Percentiles rank a stretch among this genome's conserved stretches.
phyloP scores from a whole-genome alignment of 108 stramenopile genomes.

The Nannochloropsis gaditana region DNA sequence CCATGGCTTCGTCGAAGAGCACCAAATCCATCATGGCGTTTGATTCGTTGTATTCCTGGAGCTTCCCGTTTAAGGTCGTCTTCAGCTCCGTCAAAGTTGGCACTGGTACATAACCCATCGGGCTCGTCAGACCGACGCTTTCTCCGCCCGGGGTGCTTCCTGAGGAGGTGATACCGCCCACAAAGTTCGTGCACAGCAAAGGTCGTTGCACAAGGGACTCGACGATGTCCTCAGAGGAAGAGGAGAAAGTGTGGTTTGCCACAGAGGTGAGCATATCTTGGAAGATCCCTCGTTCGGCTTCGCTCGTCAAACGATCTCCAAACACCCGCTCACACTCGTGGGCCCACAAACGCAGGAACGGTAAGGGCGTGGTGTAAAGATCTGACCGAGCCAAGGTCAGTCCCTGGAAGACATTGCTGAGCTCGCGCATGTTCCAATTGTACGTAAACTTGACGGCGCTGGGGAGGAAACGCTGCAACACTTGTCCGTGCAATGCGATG shows the following conservation, averaged over 20 bases:
- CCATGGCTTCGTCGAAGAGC: slow-evolving; percentile 75
- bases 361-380: slow-evolving; percentile 58
- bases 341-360: slow-evolving; percentile 63
- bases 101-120: slow-evolving; percentile 60
- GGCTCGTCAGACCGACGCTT: slow-evolving; percentile 8
- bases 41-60: slow-evolving; percentile 75
- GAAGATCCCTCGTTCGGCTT: slow-evolving; percentile 54
- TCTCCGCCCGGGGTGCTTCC: background rate
- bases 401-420: slow-evolving; percentile 78
- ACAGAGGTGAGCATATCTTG: slow-evolving; percentile 37
- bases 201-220: slow-evolving; percentile 37
- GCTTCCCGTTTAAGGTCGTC: slow-evolving; percentile 59
- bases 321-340: slow-evolving; percentile 77
- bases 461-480: slow-evolving; percentile 69
- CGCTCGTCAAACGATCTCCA: slow-evolving; percentile 66
- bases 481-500: slow-evolving; percentile 66
- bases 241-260: background rate
- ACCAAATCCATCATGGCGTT: slow-evolving; percentile 83
- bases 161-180: slow-evolving; percentile 21
- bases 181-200: slow-evolving; percentile 71
- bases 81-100: slow-evolving; percentile 56
- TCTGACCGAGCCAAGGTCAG: slow-evolving; percentile 54
- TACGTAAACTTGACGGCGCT: slow-evolving; percentile 77
- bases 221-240: slow-evolving; percentile 28
- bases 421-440: slow-evolving; percentile 87